A percentile compares a stretch with the other conserved stretches of the same genome.
Conservation (phyloP, 139 green algal genomes). For the Chlamydomonas urium region DNA sequence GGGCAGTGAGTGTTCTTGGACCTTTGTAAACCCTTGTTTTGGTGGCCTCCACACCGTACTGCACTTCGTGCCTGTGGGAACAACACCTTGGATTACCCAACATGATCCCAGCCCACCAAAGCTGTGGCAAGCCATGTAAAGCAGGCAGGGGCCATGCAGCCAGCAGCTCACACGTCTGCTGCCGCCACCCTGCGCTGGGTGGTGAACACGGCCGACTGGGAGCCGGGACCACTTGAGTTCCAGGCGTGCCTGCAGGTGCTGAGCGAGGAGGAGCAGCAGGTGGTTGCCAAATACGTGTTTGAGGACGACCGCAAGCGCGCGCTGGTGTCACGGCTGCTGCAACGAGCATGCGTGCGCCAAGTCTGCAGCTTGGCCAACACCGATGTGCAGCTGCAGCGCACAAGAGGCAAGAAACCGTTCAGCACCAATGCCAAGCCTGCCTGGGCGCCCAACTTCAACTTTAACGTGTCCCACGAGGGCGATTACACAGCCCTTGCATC, state of each 20-base stretch:
- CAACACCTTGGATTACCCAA: too few relatives aligned
- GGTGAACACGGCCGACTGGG: conserved; percentile 18
- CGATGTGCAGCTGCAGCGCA: conserved; percentile 40
- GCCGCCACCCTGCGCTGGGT: conserved; percentile 22
- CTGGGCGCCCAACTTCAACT: conserved; percentile 24
- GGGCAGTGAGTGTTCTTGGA: too few relatives aligned
- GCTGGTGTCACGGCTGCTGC: conserved; percentile 37
- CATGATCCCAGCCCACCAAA: too few relatives aligned
- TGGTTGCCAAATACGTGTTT: conserved; percentile 11
- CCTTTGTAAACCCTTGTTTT: too few relatives aligned
- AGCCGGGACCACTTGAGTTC: conserved; percentile 12
- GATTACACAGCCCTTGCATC: conserved; percentile 25
- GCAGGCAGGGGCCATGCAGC: too few relatives aligned
- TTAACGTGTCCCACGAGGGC: conserved; percentile 43
- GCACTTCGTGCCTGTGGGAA: too few relatives aligned
- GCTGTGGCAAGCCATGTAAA: too few relatives aligned
- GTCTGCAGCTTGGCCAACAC: conserved; percentile 19
- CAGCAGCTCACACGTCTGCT: too few relatives aligned
- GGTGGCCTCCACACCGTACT: too few relatives aligned
- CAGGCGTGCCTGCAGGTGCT: conserved; percentile 13
- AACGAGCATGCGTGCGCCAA: conserved; percentile 5
- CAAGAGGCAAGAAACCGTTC: conserved; percentile 58
- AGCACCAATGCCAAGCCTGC: background rate
- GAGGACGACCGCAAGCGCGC: conserved; percentile 41
- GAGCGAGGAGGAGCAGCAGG: background rate